Conservation (phyloP, 2,329 filamentous ascomycete genomes). For the Claviceps purpurea region DNA sequence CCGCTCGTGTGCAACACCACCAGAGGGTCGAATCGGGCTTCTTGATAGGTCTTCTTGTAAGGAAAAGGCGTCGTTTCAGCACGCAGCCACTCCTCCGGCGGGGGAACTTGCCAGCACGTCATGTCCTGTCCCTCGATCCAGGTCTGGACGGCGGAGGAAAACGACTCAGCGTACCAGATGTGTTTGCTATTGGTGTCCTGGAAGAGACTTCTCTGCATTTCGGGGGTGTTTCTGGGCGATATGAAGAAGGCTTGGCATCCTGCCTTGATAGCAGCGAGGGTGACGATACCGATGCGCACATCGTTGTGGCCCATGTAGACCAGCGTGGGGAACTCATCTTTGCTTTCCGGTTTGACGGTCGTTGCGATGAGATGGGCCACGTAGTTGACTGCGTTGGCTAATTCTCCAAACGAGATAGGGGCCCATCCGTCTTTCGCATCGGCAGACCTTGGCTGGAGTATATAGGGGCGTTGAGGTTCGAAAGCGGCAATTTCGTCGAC, state of each 20-base stretch:
- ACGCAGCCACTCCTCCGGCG: conserved; percentile 23
- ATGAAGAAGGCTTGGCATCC: conserved; percentile 6
- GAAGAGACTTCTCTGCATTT: conserved; percentile 22
- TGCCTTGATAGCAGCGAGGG: conserved; percentile 8
- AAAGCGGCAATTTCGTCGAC: conserved; percentile 12
- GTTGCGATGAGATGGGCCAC: conserved; percentile 18
- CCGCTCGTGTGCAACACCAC: conserved; percentile 8
- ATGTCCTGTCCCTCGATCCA: conserved; percentile 16
- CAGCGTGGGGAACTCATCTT: conserved; percentile 19
- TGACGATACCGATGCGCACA: conserved; percentile 7
- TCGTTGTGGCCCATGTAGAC: conserved; percentile 18
- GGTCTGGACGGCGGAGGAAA: conserved; percentile 3
- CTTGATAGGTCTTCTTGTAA: conserved; percentile 5
- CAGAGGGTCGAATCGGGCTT: conserved; percentile 6
- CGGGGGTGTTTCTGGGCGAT: conserved; percentile 7
- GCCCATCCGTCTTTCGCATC: conserved; percentile 15
- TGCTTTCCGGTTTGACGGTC: conserved; percentile 15
- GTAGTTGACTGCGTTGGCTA: conserved; percentile 19
- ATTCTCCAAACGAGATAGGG: conserved; percentile 13
- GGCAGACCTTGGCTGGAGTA: conserved; percentile 21
- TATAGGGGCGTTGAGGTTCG: conserved; percentile 20
- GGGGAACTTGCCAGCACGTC: conserved; percentile 20
- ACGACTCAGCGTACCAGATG: conserved; percentile 17
- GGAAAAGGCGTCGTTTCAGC: conserved; percentile 14
- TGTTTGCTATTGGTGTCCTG: conserved; percentile 27